These are phyloP conservation scores for Myochromella boudieri DNA, from an alignment of 768 basidiomycete genomes.

Conservation along the genomic window DNA sequence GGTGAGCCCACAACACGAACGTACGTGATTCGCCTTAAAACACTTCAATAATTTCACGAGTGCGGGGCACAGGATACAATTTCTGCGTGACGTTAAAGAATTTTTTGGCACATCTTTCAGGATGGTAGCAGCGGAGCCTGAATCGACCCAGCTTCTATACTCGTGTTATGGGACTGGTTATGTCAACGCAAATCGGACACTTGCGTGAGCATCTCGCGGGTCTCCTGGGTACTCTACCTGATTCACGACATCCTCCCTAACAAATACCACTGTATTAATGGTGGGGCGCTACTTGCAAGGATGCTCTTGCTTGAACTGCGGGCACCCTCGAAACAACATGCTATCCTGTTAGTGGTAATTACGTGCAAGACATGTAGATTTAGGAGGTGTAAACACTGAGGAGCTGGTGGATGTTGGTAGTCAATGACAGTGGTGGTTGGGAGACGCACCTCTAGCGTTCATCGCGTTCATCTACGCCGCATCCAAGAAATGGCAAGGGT, in stretches of 20 bases:
- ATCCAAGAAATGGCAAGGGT: slow-evolving; percentile 22
- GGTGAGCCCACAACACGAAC: slow-evolving; percentile 79
- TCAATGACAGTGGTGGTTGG: no score
- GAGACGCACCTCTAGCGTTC: no score
- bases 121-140: slow-evolving; percentile 60
- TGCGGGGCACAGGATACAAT: slow-evolving; percentile 96
- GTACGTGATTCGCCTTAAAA: slow-evolving; percentile 45
- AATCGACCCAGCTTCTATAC: slow-evolving; percentile 66
- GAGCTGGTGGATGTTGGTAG: no score
- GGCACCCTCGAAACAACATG: no score
- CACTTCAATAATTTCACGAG: neutral
- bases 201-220: slow-evolving; percentile 37
- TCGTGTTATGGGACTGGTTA: slow-evolving; percentile 94
- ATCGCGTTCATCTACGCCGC: slow-evolving; percentile 30
- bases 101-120: slow-evolving; percentile 96
- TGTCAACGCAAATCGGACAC: slow-evolving; percentile 79
- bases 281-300: no score
- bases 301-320: no score
- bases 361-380: no score
- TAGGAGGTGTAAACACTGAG: no score
- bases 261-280: neutral
- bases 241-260: neutral
- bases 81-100: slow-evolving; percentile 75
- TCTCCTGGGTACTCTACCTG: neutral
- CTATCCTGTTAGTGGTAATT: no score